phyloP scores from a whole-genome alignment of 2,329 filamentous ascomycete genomes.

The Monosporascus sp. region DNA sequence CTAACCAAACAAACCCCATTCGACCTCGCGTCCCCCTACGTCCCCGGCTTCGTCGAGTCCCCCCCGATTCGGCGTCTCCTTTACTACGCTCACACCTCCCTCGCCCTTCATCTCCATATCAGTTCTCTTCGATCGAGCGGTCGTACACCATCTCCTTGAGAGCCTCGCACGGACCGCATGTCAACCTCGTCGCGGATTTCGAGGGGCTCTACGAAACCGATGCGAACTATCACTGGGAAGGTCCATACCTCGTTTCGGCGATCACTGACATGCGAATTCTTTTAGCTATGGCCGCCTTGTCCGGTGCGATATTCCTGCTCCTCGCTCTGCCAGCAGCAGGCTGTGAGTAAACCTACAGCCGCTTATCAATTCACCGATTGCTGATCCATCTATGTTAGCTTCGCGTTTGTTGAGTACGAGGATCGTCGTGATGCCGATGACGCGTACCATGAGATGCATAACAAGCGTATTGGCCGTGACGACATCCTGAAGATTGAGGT shows the following conservation, averaged over 20 bases:
- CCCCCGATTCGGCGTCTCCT: slow-evolving; percentile 33
- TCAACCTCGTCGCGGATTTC: slow-evolving; percentile 26
- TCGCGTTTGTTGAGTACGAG: slow-evolving; percentile 99
- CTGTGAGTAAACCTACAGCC: slow-evolving; percentile 65
- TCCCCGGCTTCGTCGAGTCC: slow-evolving; percentile 31
- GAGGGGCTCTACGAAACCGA: slow-evolving; percentile 25
- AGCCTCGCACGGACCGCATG: slow-evolving; percentile 33
- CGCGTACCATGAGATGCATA: slow-evolving; percentile 99
- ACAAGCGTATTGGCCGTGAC: slow-evolving; percentile 94
- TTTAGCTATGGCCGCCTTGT: slow-evolving; percentile 92
- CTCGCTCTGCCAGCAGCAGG: slow-evolving; percentile 85
- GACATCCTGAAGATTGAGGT: slow-evolving; percentile 98
- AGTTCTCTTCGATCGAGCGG: slow-evolving; percentile 41
- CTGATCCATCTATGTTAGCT: slow-evolving; percentile 44
- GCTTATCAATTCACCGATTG: neutral
- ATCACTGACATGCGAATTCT: slow-evolving; percentile 38
- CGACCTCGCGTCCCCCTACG: slow-evolving; percentile 25
- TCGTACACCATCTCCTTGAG: slow-evolving; percentile 29
- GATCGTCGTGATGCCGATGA: slow-evolving; percentile 97
- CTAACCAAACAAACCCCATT: slow-evolving; percentile 12
- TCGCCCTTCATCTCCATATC: slow-evolving; percentile 27
- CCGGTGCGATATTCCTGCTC: slow-evolving; percentile 96
- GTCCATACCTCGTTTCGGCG: slow-evolving; percentile 18
- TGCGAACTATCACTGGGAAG: slow-evolving; percentile 25
- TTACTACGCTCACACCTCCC: slow-evolving; percentile 24